Evolutionary conservation across 2,329 filamentous ascomycete genomes (phyloP).

Genomic region (Chaetomium sp.): DNA sequence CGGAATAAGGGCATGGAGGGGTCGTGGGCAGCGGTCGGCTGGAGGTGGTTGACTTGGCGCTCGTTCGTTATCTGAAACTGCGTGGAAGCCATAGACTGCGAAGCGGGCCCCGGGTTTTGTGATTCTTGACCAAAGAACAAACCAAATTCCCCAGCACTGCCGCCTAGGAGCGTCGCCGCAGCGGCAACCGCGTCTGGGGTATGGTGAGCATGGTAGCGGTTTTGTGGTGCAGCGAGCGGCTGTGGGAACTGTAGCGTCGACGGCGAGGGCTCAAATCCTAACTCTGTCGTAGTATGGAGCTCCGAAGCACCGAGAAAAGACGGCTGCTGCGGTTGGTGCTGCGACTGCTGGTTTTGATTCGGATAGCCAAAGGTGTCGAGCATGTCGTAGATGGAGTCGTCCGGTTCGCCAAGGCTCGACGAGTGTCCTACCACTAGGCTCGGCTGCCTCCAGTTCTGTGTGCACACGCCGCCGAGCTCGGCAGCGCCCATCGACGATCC

Average conservation of each 20-base stretch:
- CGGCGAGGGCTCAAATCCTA: no score
- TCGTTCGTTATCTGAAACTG: background rate
- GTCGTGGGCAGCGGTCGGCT: no score
- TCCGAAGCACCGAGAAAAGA: no score
- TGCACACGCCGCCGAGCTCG: conserved; percentile 37
- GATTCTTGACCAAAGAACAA: background rate
- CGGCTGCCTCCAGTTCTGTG: conserved; percentile 52
- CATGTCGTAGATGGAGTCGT: conserved; percentile 18
- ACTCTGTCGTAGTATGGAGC: no score
- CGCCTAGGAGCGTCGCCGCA: conserved; percentile 3
- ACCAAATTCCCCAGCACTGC: conserved; percentile 31
- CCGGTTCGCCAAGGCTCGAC: conserved; percentile 3
- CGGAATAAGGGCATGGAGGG: no score
- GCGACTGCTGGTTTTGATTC: background rate
- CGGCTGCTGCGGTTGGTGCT: background rate
- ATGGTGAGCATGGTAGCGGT: background rate
- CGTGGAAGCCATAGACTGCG: background rate
- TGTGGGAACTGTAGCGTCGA: no score
- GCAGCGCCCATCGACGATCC: background rate
- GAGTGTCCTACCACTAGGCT: conserved; percentile 58
- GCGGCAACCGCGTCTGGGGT: background rate
- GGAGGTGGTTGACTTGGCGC: background rate
- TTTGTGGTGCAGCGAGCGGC: no score
- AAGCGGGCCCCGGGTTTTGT: background rate
- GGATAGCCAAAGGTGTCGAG: conserved; percentile 1